These are phyloP conservation scores for Fusarium sp. DNA, from an alignment of 2,329 filamentous ascomycete genomes.

Conservation along the genomic window DNA sequence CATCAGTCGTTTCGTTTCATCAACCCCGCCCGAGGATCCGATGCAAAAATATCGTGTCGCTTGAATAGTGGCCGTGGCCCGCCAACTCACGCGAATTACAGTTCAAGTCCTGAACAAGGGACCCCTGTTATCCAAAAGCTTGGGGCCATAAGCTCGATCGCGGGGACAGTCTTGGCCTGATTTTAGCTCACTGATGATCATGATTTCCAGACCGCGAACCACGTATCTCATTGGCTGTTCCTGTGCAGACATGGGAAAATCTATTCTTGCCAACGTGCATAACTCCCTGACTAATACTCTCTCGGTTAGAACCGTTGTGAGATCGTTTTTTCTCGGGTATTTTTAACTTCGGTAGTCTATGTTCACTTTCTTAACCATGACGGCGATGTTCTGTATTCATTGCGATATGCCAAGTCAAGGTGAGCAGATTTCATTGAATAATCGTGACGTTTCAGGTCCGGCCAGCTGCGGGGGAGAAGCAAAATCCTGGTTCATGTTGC, in stretches of 20 bases:
- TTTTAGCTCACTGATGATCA: conserved; percentile 3
- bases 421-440: conserved; percentile 2
- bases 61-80: conserved; percentile 3
- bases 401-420: neutral
- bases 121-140: neutral
- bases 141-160: conserved; percentile 10
- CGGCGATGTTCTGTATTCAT: neutral
- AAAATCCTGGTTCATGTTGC: neutral
- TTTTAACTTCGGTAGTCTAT: conserved; percentile 16
- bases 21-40: conserved; percentile 12
- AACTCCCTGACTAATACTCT: neutral
- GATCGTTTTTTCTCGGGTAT: neutral
- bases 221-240: neutral
- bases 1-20: neutral
- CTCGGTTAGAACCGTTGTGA: neutral
- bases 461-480: conserved; percentile 4
- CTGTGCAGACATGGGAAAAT: neutral
- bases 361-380: neutral
- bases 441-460: conserved; percentile 18
- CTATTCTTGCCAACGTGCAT: conserved; percentile 9
- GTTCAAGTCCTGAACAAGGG: conserved; percentile 2
- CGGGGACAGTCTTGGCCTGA: conserved; percentile 3
- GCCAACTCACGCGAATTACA: neutral
- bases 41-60: conserved; percentile 4
- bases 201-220: neutral